Percentiles rank a stretch among this genome's conserved stretches.
phyloP scores from a whole-genome alignment of 345 rosid species.

The Sisymbrium altissimum region DNA sequence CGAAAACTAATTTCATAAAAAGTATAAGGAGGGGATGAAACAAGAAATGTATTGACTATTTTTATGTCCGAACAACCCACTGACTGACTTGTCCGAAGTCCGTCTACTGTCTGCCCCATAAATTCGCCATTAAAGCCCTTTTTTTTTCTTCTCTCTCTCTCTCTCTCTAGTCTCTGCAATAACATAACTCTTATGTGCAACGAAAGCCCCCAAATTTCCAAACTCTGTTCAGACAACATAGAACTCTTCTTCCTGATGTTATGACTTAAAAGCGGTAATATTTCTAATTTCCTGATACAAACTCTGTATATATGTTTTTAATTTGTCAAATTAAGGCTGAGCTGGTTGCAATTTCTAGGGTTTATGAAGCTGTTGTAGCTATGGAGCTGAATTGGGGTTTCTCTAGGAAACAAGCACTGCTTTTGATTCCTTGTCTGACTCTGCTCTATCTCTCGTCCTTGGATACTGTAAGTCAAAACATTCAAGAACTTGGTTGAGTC shows the following conservation, averaged over 20 bases:
- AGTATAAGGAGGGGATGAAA: neutral
- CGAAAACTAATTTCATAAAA: neutral
- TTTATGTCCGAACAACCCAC: conserved; percentile 22
- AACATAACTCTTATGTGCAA: neutral
- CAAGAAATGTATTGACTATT: neutral
- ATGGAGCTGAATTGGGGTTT: conserved; percentile 24
- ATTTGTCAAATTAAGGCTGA: neutral
- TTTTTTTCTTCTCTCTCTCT: neutral
- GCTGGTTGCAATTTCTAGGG: neutral
- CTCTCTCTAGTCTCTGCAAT: conserved; percentile 6
- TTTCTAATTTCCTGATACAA: neutral
- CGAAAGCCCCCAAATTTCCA: neutral
- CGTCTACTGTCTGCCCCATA: conserved; percentile 19
- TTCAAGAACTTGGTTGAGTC: neutral
- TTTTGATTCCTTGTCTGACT: conserved; percentile 22
- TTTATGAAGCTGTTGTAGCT: conserved; percentile 8
- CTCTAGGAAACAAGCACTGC: conserved; percentile 10
- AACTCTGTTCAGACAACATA: neutral
- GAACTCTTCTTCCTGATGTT: neutral
- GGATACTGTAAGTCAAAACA: conserved; percentile 24
- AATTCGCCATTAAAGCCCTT: conserved; percentile 30
- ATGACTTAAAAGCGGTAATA: neutral
- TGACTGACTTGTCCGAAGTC: conserved; percentile 37
- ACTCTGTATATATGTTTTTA: too few species aligned
- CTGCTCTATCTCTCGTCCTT: conserved; percentile 9